phyloP scores from a whole-genome alignment of 2,329 filamentous ascomycete species.

The Aspergillus hortae region DNA sequence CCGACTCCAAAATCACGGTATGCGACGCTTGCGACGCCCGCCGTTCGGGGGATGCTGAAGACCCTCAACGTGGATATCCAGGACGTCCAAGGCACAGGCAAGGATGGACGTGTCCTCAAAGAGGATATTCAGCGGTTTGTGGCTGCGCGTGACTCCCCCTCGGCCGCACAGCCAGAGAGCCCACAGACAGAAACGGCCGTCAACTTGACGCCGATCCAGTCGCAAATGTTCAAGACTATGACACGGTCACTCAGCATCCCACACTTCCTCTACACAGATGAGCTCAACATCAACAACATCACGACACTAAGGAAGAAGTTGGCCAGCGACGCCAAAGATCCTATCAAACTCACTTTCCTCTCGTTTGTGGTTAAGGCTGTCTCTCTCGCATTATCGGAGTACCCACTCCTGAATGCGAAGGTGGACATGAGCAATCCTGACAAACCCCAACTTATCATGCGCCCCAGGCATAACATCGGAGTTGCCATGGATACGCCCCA shows the following conservation, averaged over 20 bases:
- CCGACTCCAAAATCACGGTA: slow-evolving; percentile 52
- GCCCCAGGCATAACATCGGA: slow-evolving; percentile 88
- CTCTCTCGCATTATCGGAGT: slow-evolving; percentile 75
- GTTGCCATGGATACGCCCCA: slow-evolving; percentile 90
- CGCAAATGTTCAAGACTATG: slow-evolving; percentile 97
- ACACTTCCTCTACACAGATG: slow-evolving; percentile 92
- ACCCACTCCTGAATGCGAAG: slow-evolving; percentile 82
- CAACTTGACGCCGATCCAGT: slow-evolving; percentile 73
- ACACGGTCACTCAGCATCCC: slow-evolving; percentile 86
- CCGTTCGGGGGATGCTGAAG: slow-evolving; percentile 83
- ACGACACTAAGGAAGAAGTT: slow-evolving; percentile 69
- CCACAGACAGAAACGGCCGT: slow-evolving; percentile 63
- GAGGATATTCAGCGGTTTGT: slow-evolving; percentile 80
- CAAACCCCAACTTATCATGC: slow-evolving; percentile 74
- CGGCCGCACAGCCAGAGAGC: slow-evolving; percentile 27
- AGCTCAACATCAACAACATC: slow-evolving; percentile 76
- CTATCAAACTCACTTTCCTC: slow-evolving; percentile 77
- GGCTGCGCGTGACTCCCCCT: slow-evolving; percentile 47
- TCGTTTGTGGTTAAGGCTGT: slow-evolving; percentile 96
- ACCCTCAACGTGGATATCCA: slow-evolving; percentile 73
- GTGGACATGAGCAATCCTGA: slow-evolving; percentile 62
- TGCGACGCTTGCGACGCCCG: slow-evolving; percentile 80
- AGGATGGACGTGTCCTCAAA: slow-evolving; percentile 85
- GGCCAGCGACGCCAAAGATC: slow-evolving; percentile 55
- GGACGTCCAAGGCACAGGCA: slow-evolving; percentile 79